Base-by-base conservation (phyloP, 768 basidiomycete species). In the Chalciporus chontae region DNA sequence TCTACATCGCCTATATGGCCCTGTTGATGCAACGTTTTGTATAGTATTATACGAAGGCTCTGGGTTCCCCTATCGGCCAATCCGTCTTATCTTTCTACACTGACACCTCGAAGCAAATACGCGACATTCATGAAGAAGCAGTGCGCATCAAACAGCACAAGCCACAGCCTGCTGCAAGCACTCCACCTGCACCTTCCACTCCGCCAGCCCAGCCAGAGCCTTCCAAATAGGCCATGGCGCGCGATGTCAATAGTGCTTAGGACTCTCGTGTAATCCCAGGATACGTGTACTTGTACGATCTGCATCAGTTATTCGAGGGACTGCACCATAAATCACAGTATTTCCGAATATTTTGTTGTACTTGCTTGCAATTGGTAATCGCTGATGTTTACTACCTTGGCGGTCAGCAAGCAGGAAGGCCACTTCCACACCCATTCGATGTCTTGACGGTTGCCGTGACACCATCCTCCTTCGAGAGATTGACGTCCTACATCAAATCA, bases 41-140 rank as follows among this genome's bases (percentile, higher is more conserved):
- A 11, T 59, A 90, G 87, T 94, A 93, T 61, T 96, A 95, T 66
- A 55, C 72, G 19, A 83, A 78, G 60, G 90, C 89, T 11, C 71
- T 95, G 18, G 45, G 77, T n/a, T 90, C 89, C 34, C 79, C 87
- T 1, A 68, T 85, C 19, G 94, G 93, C 10, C 79, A 84, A 71
- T 84, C 80, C 60, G 89, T 96, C 50, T 69, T 73, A 24, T 60
- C 70, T 1, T 97, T 96, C 74, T 97, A 96, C 74, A 95, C 94
- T 13, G 70, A 71, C 39, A 94, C 92, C 8, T 77, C 84, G 17
- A 97, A 96, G 73, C 90, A 94, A 68, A 84, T 91, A 23, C 61
- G 78, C 17, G 94, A 97, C 63, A 94, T 97, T 42, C 94, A 96
- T 63, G 90, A 94, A 62, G 94, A 97, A 69, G 94, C 94, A 2